Evolutionary conservation across 1,284 basidiomycete genomes (phyloP), one percentile per base, ranked within the genome.

Genomic region (Trichosporon ovoides): DNA sequence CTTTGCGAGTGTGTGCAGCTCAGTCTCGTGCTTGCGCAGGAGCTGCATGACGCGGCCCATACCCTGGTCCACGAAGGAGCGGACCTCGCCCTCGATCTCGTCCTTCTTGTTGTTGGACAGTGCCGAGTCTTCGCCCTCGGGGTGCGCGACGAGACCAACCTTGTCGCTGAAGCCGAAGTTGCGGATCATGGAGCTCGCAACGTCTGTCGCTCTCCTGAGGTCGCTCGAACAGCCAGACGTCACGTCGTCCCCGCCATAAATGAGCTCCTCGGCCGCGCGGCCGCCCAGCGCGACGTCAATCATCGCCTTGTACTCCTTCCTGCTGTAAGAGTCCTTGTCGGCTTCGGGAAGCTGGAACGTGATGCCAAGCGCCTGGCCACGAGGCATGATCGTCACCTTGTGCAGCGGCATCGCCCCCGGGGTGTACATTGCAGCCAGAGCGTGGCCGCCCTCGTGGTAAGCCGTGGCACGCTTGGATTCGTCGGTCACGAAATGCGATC

Each of bases 381-480:
- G 87, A 52, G 92, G 93, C 61, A 97, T 85, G 76, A 93, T 94
- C 18, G 93, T 97, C 24, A 95, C 93, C 80, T 94, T 96, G 77
- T 97, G 93, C 64, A 97, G 78, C 31, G 93, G 93, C 83, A 92
- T 91, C 28, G 92, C 91, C 56, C 92, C 93, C 60, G 89, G 84
- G 0, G 94, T 96, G 73, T 91, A 91, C 36, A 96, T 78, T 7
- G 92, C 91, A 19, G 91, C 85, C 20, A 97, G 83, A 16, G 93
- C 91, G 76, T 96, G 93, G 10, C 93, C 93, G 62, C 91, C 93
- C 82, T 97, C 93, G 76, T 97, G 94, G 78, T 95, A 96, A 7
- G 94, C 94, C 0, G 93, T 96, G 58, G 89, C 84, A 62, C 85
- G 80, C 75, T 92, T 95, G 34, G 83, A 85, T 73, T 91, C 87